These are phyloP conservation scores for Epichloe coenophiala DNA, from an alignment of 2,329 filamentous ascomycete species.

Conservation along the genomic window DNA sequence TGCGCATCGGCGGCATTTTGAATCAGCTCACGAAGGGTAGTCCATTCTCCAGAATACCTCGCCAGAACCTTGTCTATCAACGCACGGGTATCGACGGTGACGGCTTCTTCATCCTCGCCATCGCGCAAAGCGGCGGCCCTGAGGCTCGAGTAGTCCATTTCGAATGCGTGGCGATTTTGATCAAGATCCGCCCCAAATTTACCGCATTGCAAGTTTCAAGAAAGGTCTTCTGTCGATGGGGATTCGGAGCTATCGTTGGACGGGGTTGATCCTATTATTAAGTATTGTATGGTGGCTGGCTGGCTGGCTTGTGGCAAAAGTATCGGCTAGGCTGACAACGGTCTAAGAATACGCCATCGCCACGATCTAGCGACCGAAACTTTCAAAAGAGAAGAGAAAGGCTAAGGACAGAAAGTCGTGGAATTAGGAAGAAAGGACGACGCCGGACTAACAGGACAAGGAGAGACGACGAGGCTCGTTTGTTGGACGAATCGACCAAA, in stretches of 20 bases:
- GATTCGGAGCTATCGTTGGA: neutral
- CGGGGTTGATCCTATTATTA: neutral
- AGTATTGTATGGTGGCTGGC: neutral
- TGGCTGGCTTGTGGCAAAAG: neutral
- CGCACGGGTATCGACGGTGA: conserved; percentile 93
- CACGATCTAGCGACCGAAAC: neutral
- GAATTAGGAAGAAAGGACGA: no score
- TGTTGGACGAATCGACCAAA: no score
- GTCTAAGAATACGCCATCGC: neutral
- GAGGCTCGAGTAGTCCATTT: conserved; percentile 62
- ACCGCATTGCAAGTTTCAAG: neutral
- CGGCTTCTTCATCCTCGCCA: conserved; percentile 86
- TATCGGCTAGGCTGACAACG: neutral
- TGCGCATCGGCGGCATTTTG: conserved; percentile 98
- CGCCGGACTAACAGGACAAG: no score
- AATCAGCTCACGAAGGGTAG: conserved; percentile 76
- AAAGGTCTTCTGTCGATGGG: neutral
- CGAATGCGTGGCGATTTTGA: neutral
- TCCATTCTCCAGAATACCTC: conserved; percentile 93
- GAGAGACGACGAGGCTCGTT: no score
- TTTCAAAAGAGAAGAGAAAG: neutral
- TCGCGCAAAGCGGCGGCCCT: conserved; percentile 77
- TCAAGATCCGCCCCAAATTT: neutral
- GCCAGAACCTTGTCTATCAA: conserved; percentile 96
- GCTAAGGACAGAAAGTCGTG: no score